Evolutionary conservation across 2,329 filamentous ascomycete species (phyloP).

Genomic region (Xylariaceae sp.): DNA sequence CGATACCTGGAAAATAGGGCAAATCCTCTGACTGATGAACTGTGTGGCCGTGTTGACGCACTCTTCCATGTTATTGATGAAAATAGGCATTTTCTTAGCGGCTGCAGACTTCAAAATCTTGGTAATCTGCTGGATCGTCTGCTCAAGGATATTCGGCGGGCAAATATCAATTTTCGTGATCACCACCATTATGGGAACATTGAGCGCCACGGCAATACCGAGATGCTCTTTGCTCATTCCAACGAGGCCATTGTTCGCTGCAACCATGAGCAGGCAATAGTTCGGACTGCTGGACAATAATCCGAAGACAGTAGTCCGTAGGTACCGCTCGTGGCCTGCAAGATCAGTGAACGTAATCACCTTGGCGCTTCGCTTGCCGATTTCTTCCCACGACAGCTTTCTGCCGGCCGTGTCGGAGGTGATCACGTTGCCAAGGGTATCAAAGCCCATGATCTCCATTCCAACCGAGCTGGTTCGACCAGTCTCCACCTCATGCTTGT

Average conservation of each 20-base stretch:
- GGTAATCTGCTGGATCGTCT: conserved; percentile 86
- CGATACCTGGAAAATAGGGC: conserved; percentile 94
- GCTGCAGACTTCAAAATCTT: conserved; percentile 92
- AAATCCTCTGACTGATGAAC: conserved; percentile 92
- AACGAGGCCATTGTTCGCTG: conserved; percentile 92
- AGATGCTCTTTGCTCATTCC: conserved; percentile 99
- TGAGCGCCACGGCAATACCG: conserved; percentile 87
- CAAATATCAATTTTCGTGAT: conserved; percentile 99
- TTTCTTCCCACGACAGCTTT: conserved; percentile 91
- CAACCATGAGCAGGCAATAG: conserved; percentile 97
- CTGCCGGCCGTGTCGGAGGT: conserved; percentile 76
- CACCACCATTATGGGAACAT: conserved; percentile 96
- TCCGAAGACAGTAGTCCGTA: conserved; percentile 94
- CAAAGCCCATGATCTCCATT: conserved; percentile 98
- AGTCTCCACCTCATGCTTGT: conserved; percentile 96
- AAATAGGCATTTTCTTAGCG: conserved; percentile 90
- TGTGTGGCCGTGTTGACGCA: conserved; percentile 94
- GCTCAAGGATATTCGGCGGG: conserved; percentile 87
- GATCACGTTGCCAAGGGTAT: conserved; percentile 77
- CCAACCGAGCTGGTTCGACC: conserved; percentile 93
- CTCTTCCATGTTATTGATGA: conserved; percentile 86
- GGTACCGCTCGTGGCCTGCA: conserved; percentile 90
- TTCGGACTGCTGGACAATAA: conserved; percentile 91
- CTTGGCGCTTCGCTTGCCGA: conserved; percentile 89
- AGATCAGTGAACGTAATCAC: conserved; percentile 95